Evolutionary conservation across 2,329 filamentous ascomycete genomes (phyloP).

Genomic region (Penicillium sp.): DNA sequence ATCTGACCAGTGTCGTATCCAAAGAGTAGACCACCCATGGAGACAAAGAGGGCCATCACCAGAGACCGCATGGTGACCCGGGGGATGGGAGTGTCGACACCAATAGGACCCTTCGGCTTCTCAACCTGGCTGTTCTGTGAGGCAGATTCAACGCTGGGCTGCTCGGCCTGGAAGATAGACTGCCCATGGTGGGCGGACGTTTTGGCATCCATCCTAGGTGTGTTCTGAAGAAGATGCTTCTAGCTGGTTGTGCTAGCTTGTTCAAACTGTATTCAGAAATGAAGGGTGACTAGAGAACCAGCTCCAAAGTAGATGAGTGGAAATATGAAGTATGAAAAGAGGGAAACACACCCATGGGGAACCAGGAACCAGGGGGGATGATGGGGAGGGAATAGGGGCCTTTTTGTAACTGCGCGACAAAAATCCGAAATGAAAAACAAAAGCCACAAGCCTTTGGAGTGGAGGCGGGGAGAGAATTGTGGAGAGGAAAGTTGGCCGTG

Average conservation of each 20-base stretch:
- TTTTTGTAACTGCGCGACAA: conserved; percentile 20
- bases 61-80: conserved; percentile 38
- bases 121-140: conserved; percentile 16
- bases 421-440: conserved; percentile 4
- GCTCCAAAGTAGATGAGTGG: conserved; percentile 1
- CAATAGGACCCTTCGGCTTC: conserved; percentile 22
- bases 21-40: conserved; percentile 47
- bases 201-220: conserved; percentile 31
- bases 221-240: background rate
- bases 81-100: conserved; percentile 33
- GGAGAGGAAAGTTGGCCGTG: conserved; percentile 17
- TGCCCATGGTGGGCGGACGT: conserved; percentile 31
- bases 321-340: conserved; percentile 2
- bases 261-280: conserved; percentile 1
- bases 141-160: conserved; percentile 28
- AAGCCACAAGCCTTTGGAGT: conserved; percentile 4
- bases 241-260: background rate
- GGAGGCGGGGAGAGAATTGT: conserved; percentile 18
- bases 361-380: conserved; percentile 7
- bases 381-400: conserved; percentile 12
- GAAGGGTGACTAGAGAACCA: background rate
- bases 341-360: conserved; percentile 17
- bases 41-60: conserved; percentile 45
- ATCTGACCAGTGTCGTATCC: conserved; percentile 48
- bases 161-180: conserved; percentile 28